Evolutionary conservation across 495 filamentous ascomycete genomes (phyloP).

Genomic region (Cairneyella variabilis): DNA sequence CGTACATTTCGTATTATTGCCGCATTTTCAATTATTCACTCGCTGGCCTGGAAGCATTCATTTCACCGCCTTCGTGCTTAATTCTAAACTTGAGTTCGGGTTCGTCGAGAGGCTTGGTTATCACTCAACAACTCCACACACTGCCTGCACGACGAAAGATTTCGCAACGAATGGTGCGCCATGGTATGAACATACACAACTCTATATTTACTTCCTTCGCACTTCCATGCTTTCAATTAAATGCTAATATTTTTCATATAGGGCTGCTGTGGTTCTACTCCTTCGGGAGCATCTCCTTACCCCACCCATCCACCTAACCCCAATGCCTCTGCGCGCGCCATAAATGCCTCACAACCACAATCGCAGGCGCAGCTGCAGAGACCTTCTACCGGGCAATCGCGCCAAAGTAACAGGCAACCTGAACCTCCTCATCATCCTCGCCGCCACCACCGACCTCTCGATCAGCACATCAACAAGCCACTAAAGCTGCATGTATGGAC

Average conservation of each 20-base stretch:
- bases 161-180: constrained; percentile 3
- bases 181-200: constrained; percentile 5
- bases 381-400: constrained; percentile 17
- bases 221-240: not conserved
- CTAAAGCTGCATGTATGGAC: constrained; percentile 46
- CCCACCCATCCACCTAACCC: constrained; percentile 6
- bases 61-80: too few species aligned
- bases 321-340: constrained; percentile 21
- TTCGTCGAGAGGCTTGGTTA: too few species aligned
- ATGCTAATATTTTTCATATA: not conserved
- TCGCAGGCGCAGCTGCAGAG: constrained; percentile 16
- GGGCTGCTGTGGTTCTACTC: constrained; percentile 23
- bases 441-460: constrained; percentile 7
- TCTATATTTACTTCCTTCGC: not conserved
- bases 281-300: constrained; percentile 17
- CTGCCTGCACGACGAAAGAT: constrained; percentile 1
- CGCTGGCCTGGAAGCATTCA: too few species aligned
- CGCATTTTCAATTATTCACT: not conserved
- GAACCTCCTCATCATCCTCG: not conserved
- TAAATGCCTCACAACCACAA: constrained; percentile 23
- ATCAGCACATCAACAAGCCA: constrained; percentile 15
- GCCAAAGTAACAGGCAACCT: constrained; percentile 8
- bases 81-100: too few species aligned
- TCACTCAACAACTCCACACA: not conserved
- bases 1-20: not conserved